Evolutionary conservation across 441 rosid genomes (phyloP), one percentile per base, ranked within the genome.

Genomic region (Daphne laureola): DNA sequence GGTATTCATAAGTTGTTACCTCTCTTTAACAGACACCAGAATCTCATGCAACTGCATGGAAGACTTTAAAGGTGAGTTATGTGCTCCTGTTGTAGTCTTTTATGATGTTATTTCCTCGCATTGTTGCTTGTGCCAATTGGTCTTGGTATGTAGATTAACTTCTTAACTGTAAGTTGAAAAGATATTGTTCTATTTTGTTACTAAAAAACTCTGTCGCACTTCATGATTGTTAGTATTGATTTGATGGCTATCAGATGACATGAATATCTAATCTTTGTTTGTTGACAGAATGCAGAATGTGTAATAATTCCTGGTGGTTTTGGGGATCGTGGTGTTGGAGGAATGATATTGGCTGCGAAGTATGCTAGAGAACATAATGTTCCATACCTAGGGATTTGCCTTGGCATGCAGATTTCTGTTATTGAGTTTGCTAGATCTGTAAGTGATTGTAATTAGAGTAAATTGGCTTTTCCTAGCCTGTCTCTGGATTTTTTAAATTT

Each of bases 391-490:
- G 91, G 91, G 51, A 84, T 84, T 61, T 84, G 91, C 68, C 69
- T 84, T 72, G 91, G 91, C 75, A 84, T 84, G 92, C 92, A 84
- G 67, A 81, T 84, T 17, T 73, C 87, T 67, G 86, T 84, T 35
- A 84, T 84, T 53, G 92, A 84, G 64, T 77, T 71, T 70, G 84
- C 92, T 63, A 76, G 84, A 81, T 70, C 86, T 50, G 92, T 84
- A 65, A 65, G 96, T 73, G 54, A 62, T 53, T 15, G 52, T 57
- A 23, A 61, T 61, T 47, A 42, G 18, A 36, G 42, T 54, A 55
- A 41, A 38, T 53, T 54, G 55, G 43, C 44, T 65, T 63, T 59
- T 50, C 50, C 23, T 27, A 51, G 46, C 53, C 2, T 17, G 18
- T 18, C 50, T 16, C 12, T 64, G 50, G 17, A 31, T 43, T 14